These are phyloP conservation scores for Cordyceps cicadae DNA, from an alignment of 2,329 filamentous ascomycete genomes.

Conservation along the genomic window DNA sequence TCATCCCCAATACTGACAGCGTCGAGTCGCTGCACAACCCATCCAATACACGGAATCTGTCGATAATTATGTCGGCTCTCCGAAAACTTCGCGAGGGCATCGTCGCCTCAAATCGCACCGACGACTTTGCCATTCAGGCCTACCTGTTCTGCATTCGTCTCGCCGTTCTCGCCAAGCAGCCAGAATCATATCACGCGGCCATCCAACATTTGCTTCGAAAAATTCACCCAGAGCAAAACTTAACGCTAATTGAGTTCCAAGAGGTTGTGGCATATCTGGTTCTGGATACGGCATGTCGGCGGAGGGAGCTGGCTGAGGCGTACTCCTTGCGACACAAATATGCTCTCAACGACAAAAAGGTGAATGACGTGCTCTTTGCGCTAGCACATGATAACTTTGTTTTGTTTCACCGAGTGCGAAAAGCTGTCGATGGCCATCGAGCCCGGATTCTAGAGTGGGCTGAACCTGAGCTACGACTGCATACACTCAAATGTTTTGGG, in stretches of 20 bases:
- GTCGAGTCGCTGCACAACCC: conserved; percentile 15
- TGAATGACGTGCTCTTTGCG: conserved; percentile 61
- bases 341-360: conserved; percentile 54
- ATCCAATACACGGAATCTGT: conserved; percentile 53
- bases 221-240: conserved; percentile 59
- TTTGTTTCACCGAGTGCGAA: conserved; percentile 62
- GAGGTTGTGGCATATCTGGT: conserved; percentile 78
- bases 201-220: conserved; percentile 67
- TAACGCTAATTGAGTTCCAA: conserved; percentile 63
- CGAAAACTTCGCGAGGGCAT: conserved; percentile 89
- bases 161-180: conserved; percentile 70
- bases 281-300: conserved; percentile 80
- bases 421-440: conserved; percentile 70
- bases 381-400: conserved; percentile 78
- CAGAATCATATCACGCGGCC: conserved; percentile 84
- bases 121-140: conserved; percentile 77
- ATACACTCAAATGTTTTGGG: conserved; percentile 80
- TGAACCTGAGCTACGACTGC: conserved; percentile 62
- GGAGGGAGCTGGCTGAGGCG: conserved; percentile 65
- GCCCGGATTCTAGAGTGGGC: conserved; percentile 74
- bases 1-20: conserved; percentile 9
- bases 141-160: conserved; percentile 89
- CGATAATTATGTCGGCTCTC: conserved; percentile 71
- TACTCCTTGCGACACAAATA: conserved; percentile 57
- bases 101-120: conserved; percentile 64